These are phyloP conservation scores for Geotrichum fermentans DNA, from an alignment of 1,139 yeast species.

Conservation along the genomic window DNA sequence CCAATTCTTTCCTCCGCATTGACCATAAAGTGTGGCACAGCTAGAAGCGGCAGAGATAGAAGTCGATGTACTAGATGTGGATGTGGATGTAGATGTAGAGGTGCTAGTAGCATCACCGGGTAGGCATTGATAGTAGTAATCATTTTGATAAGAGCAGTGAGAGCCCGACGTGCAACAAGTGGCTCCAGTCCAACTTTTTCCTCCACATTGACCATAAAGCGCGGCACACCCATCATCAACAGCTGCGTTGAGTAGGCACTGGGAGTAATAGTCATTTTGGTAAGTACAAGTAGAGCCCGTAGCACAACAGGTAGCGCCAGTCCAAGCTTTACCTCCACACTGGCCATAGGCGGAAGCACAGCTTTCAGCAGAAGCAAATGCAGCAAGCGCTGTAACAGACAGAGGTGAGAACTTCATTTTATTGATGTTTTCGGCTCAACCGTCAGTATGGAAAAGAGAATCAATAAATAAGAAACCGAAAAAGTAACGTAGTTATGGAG, in stretches of 20 bases:
- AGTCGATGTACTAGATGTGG: too few species aligned
- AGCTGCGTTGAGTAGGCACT: conserved; percentile 15
- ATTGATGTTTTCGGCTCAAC: too few species aligned
- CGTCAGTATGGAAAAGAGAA: too few species aligned
- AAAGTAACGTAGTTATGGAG: too few species aligned
- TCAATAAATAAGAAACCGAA: too few species aligned
- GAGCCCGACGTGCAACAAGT: conserved; percentile 15
- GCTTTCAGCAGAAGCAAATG: not conserved
- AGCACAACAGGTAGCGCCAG: conserved; percentile 20
- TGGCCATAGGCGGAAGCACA: conserved; percentile 16
- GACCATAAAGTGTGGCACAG: too few species aligned
- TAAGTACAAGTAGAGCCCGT: conserved; percentile 11
- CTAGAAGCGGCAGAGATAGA: too few species aligned
- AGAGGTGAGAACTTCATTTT: too few species aligned
- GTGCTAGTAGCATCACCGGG: too few species aligned
- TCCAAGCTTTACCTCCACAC: conserved; percentile 16
- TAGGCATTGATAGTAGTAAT: conserved; percentile 16
- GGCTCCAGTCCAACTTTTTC: conserved; percentile 9
- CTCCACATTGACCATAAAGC: conserved; percentile 19
- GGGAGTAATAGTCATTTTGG: conserved; percentile 18
- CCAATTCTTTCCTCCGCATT: conserved; percentile 18
- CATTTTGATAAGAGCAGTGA: not conserved
- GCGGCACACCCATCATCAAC: not conserved
- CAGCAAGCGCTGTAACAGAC: too few species aligned
- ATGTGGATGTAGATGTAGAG: too few species aligned